Base-by-base conservation (phyloP, 805 yeast genomes). In the Yarrowia osloensis region DNA sequence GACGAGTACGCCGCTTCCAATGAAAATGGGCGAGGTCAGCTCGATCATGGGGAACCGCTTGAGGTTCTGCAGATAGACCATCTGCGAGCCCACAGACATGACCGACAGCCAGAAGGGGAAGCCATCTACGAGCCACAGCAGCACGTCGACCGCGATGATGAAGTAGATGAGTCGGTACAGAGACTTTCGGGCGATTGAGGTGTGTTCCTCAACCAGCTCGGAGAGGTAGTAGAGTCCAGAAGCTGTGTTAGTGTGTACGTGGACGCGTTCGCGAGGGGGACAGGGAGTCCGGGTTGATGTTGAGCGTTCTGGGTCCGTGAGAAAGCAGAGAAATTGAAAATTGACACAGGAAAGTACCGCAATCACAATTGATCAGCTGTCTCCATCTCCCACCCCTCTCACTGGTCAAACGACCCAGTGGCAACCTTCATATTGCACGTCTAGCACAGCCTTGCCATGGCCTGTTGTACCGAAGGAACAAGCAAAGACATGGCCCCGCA, bases 121-220 rank as follows among this genome's bases (percentile, higher is more conserved):
- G 0, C 88, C 85, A 76, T 95, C 99, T 70, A 90, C 79, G 4
- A 91, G 40, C 79, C 85, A 80, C 24, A 95, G 80, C 21, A 89
- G 79, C 1, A 85, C 75, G 63, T 86, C 84, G 0, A 83, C 70
- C 0, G 69, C 81, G 11, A 89, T 83, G n/a, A 91, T 85, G 1
- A 79, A 78, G 74, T 86, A 85, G 37, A 93, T 91, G 65, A 86
- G 75, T 70, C 87, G 81, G 52, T 81, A 81, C 42, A 95, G 80
- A 66, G 91, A 81, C 68, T 91, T 78, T 72, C 85, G 88, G 12
- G 98, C 90, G 59, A 92, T 86, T 70, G 90, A 95, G 0, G 96
- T 84, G 76, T 95, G 94, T 73, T 93, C 98, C 75, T 95, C 99
- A 17, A 95, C 96, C 35, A 92, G 78, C 75, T 95, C 99, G 9